Percentiles rank a stretch among this genome's conserved stretches.
phyloP scores from a whole-genome alignment of 176 grass and related monocot genomes.

The Panicum miliaceum region DNA sequence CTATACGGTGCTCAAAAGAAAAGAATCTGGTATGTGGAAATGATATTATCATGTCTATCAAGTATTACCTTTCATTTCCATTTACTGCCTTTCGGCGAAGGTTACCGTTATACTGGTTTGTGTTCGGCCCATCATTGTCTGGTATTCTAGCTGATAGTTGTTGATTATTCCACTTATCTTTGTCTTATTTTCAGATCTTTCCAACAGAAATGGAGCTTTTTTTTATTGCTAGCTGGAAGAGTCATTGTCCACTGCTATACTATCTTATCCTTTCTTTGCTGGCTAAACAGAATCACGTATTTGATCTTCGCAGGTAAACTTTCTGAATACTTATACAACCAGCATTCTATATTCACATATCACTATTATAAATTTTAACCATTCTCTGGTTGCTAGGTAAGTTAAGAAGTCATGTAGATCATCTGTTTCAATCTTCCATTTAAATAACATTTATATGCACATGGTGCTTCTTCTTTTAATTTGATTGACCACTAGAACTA shows the following conservation, averaged over 20 bases:
- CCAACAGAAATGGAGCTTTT: background rate
- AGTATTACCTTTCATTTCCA: constrained; percentile 21
- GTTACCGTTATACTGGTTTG: background rate
- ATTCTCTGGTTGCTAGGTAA: constrained; percentile 15
- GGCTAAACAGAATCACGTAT: constrained; percentile 10
- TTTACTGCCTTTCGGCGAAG: constrained; percentile 29
- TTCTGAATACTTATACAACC: constrained; percentile 28
- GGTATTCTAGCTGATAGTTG: constrained; percentile 9
- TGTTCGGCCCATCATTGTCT: background rate
- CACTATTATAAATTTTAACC: constrained; percentile 6
- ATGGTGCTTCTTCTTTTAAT: constrained; percentile 42
- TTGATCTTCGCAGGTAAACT: constrained; percentile 32
- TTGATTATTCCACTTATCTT: constrained; percentile 33
- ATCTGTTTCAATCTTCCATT: constrained; percentile 39
- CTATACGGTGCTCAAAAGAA: background rate
- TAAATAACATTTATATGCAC: constrained; percentile 35
- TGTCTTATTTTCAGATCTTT: constrained; percentile 27
- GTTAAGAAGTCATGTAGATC: constrained; percentile 20
- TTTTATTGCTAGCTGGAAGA: constrained; percentile 20
- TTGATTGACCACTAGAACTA: constrained; percentile 45
- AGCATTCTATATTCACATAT: background rate
- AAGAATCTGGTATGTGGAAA: background rate
- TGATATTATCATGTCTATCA: background rate
- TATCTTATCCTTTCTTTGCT: background rate
- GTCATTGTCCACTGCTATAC: background rate